Evolutionary conservation across 371 early-diverging fungal species (phyloP).

Genomic region (Phascolomyces articulosus): DNA sequence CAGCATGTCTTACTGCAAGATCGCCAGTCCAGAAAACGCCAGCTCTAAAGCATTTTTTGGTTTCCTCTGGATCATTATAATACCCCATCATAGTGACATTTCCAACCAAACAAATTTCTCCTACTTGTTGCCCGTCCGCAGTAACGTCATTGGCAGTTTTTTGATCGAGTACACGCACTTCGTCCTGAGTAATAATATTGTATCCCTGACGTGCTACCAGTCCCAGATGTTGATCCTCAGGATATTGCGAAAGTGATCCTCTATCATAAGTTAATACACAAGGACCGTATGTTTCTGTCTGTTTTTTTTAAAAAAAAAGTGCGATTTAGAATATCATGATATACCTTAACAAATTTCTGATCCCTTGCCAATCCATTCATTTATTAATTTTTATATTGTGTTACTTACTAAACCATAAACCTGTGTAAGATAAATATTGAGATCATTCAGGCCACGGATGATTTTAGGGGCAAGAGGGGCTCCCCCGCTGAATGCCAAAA

Average conservation of each 20-base stretch:
- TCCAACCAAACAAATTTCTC: slow-evolving; percentile 70
- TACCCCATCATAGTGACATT: slow-evolving; percentile 65
- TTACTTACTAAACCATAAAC: slow-evolving; percentile 62
- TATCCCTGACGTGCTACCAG: slow-evolving; percentile 65
- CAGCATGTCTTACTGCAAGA: slow-evolving; percentile 66
- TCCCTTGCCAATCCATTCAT: neutral
- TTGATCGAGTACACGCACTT: slow-evolving; percentile 58
- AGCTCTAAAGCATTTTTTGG: slow-evolving; percentile 60
- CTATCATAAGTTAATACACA: slow-evolving; percentile 45
- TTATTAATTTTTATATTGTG: neutral
- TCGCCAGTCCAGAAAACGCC: slow-evolving; percentile 76
- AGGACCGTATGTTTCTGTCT: slow-evolving; percentile 67
- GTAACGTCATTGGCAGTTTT: slow-evolving; percentile 53
- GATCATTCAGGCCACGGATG: slow-evolving; percentile 47
- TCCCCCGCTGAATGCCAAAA: slow-evolving; percentile 59
- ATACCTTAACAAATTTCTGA: neutral
- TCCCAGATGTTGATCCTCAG: slow-evolving; percentile 41
- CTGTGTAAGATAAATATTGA: slow-evolving; percentile 62
- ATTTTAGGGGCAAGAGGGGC: slow-evolving; percentile 61
- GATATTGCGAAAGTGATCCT: slow-evolving; percentile 25
- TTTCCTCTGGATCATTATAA: slow-evolving; percentile 60
- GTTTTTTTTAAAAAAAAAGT: too few species aligned
- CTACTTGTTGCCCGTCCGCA: slow-evolving; percentile 59
- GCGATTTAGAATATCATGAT: too few species aligned
- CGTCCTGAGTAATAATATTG: slow-evolving; percentile 57